Conservation (phyloP, 2,329 filamentous ascomycete genomes). For the Massarina eburnea region DNA sequence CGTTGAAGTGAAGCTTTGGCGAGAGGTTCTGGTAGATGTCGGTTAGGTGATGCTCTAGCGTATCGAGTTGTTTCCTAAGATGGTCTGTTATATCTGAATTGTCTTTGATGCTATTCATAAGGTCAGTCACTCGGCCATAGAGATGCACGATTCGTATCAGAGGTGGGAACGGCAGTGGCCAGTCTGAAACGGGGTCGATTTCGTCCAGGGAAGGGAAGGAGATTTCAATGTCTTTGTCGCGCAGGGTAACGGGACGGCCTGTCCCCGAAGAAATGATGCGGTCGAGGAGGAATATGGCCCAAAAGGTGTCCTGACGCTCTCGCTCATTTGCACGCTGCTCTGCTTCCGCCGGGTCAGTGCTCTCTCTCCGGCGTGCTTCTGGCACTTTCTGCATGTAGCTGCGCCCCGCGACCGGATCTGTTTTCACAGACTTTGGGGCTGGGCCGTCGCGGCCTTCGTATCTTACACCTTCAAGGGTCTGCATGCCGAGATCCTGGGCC, state of each 20-base stretch:
- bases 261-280: constrained; percentile 86
- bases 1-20: constrained; percentile 76
- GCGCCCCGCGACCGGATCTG: constrained; percentile 26
- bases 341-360: constrained; percentile 41
- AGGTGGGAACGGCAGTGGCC: constrained; percentile 77
- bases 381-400: constrained; percentile 57
- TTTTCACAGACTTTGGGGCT: constrained; percentile 58
- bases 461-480: constrained; percentile 75
- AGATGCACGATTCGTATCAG: constrained; percentile 83
- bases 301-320: constrained; percentile 84
- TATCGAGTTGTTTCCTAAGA: constrained; percentile 68
- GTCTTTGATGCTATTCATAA: constrained; percentile 78
- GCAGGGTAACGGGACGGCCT: constrained; percentile 78
- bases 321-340: constrained; percentile 71
- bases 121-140: constrained; percentile 80
- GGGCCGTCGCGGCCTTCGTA: constrained; percentile 58
- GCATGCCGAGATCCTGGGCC: constrained; percentile 77
- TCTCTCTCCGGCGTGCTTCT: constrained; percentile 46
- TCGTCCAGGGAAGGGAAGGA: constrained; percentile 64
- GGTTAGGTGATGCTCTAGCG: constrained; percentile 82
- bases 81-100: constrained; percentile 74
- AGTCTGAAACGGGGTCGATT: constrained; percentile 58
- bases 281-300: constrained; percentile 87
- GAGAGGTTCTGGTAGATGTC: constrained; percentile 74
- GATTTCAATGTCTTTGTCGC: constrained; percentile 83